Evolutionary conservation across 768 basidiomycete genomes (phyloP), one percentile per base, ranked within the genome.

Genomic region (Megacollybia marginata): DNA sequence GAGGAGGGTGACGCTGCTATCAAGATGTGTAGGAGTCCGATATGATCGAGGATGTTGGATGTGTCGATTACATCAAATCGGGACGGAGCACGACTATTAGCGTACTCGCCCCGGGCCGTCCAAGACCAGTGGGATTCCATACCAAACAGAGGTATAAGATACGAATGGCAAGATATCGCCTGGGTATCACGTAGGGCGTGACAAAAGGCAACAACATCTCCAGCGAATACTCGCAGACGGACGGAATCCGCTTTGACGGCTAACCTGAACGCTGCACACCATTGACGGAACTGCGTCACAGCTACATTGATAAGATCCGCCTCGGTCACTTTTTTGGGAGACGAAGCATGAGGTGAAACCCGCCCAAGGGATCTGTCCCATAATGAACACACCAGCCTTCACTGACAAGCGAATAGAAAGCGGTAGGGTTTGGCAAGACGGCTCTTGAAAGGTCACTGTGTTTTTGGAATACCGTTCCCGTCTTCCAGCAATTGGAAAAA

Each of bases 371-470:
- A 8, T 40, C 8, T 40, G 38, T 40, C 18, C 38, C 38, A 8
- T 40, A 40, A 18, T 40, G 38, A 13, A 40, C 38, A 18, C 38
- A 5, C 15, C 38, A 40, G 15, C 38, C 38, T 40, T 49, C 32
- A 48, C 28, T 12, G 44, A 6, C 46, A 50, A 50, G 52, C 42
- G 52, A 18, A 34, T 34, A 40, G 42, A 40, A 33, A 33, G 19
- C 16, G 44, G 52, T 42, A 44, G 51, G 49, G 23, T 33, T 47
- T 38, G 61, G 55, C 40, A 46, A 55, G 4, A 60, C 18, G 18
- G 38, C 38, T 5, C 15, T 15, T 40, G 38, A 13, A 8, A 40
- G 2, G 5, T 40, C 38, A 28, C 23, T 28, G 23, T 28, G 23
- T 40, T 40, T 8, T 18, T 5, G 13, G 15, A 40, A 40, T 40